A percentile compares a stretch with the other conserved stretches of the same genome.
Evolutionary conservation across 257 asterid species (phyloP).

Genomic region (Solanum tarijense): DNA sequence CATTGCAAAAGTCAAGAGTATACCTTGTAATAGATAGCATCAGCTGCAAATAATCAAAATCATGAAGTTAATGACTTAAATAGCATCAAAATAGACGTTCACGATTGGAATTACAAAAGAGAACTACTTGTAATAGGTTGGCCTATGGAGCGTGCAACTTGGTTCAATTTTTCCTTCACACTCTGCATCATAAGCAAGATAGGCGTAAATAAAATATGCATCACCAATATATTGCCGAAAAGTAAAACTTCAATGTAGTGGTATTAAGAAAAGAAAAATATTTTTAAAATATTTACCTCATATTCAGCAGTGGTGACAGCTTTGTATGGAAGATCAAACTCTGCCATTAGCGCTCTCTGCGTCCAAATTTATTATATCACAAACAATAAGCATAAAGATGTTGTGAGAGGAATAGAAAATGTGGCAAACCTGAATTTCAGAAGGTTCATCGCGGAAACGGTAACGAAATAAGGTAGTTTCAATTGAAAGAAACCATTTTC

Average conservation of each 20-base stretch:
- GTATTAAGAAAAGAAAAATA: background rate
- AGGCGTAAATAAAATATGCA: background rate
- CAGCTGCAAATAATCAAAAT: conserved; percentile 40
- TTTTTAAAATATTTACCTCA: conserved; percentile 39
- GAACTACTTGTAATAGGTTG: conserved; percentile 33
- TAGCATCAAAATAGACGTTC: background rate
- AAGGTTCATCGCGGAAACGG: conserved; percentile 48
- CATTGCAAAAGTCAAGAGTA: background rate
- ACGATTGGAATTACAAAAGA: background rate
- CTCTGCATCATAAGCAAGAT: conserved; percentile 32
- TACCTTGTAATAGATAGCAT: conserved; percentile 78
- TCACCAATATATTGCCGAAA: background rate
- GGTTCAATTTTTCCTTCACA: conserved; percentile 69
- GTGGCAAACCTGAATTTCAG: conserved; percentile 58
- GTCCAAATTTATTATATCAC: background rate
- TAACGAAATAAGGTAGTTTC: conserved; percentile 78
- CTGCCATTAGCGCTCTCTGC: conserved; percentile 60
- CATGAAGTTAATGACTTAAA: background rate
- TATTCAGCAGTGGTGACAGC: conserved; percentile 64
- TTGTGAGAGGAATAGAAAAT: background rate
- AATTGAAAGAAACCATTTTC: conserved; percentile 89
- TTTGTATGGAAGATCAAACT: conserved; percentile 83
- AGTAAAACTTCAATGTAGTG: background rate
- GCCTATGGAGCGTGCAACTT: conserved; percentile 53
- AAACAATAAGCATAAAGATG: conserved; percentile 1